Conservation (phyloP, 495 filamentous ascomycete species). For the Bacidia gigantensis region DNA sequence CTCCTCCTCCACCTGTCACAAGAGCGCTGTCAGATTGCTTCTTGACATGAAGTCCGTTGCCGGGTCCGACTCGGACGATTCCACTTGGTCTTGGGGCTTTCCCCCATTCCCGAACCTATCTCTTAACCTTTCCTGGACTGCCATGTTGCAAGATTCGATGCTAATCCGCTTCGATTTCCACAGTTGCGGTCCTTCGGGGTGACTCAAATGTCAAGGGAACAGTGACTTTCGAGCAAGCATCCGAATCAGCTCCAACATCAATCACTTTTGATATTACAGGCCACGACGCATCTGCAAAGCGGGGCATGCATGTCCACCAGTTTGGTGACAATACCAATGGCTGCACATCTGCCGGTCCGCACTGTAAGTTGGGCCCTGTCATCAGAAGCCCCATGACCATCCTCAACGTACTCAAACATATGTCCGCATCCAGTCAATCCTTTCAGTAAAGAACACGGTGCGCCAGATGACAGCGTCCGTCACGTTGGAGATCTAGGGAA, state of each 20-base stretch:
- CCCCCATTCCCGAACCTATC: no score
- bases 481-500: constrained; percentile 97
- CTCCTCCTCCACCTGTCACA: no score
- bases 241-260: constrained; percentile 67
- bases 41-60: no score
- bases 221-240: constrained; percentile 85
- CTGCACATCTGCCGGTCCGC: constrained; percentile 92
- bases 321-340: constrained; percentile 99
- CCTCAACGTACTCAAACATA: background rate
- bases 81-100: no score
- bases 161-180: background rate
- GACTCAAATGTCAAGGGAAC: constrained; percentile 86
- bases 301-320: constrained; percentile 95
- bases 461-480: constrained; percentile 63
- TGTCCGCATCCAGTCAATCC: constrained; percentile 64
- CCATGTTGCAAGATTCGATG: background rate
- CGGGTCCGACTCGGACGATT: no score
- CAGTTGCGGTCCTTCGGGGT: constrained; percentile 92
- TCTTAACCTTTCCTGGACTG: background rate
- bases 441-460: constrained; percentile 78
- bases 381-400: no score
- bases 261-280: constrained; percentile 86
- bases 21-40: no score
- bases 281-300: constrained; percentile 86
- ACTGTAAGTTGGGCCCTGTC: constrained; percentile 77